Evolutionary conservation across 805 yeast genomes (phyloP), one percentile per base, ranked within the genome.

Genomic region (Candida incommunis): DNA sequence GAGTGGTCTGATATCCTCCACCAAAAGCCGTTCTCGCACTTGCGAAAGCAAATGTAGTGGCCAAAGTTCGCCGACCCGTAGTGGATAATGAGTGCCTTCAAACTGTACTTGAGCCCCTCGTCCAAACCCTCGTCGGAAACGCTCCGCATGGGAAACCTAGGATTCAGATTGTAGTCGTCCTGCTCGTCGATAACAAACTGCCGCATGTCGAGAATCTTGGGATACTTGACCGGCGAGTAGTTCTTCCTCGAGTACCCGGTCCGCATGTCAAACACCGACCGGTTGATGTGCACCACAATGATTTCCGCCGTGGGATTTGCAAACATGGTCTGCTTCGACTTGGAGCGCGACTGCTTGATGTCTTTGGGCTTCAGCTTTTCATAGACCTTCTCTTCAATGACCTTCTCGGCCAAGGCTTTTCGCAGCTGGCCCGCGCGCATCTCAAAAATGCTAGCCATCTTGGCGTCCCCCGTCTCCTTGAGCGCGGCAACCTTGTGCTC

Each of bases 11-110:
- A 81, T 18, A 88, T 80, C 59, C 95, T 75, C 95, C 96, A 88
- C 98, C 98, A 90, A 9, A 77, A 71, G 2, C 88, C 92, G 52
- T 94, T 74, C 47, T 67, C 72, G 31, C 51, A 43, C 55, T 77
- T 80, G 56, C 96, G 76, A 65, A 75, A 90, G 37, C 94, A 86
- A 49, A 90, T 83, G 59, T 90, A 90, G 62, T 90, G 98, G n/a
- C 98, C 98, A 59, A 86, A 92, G 55, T 90, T 87, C 55, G 92
- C 96, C 1, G 95, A 82, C 42, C 98, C 98, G 60, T 81, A 88
- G 62, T 90, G 98, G 1, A 90, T 79, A 41, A 90, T 83, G 1
- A 84, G 92, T 0, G 96, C 84, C 57, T 83, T 83, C 49, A 90
- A 69, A 34, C 77, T 71, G 60, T 90, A 90, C 18, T 11, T 18